phyloP scores from a whole-genome alignment of 2,329 filamentous ascomycete genomes.

The Sporothrix brasiliensis region DNA sequence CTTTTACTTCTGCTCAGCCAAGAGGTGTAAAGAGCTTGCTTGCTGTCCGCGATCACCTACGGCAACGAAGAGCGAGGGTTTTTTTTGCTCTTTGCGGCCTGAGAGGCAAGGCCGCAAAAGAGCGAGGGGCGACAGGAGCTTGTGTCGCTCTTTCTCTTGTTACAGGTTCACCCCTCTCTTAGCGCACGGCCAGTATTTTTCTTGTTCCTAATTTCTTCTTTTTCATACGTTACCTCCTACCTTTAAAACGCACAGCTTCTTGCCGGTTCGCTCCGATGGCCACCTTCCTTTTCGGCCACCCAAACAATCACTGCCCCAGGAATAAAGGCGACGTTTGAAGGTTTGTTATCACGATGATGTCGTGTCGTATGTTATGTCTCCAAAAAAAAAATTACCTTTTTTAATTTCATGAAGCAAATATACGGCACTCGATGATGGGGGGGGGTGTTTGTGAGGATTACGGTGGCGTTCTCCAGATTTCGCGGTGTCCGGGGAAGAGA shows the following conservation, averaged over 20 bases:
- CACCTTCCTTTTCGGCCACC: slow-evolving; percentile 20
- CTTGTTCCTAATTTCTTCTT: neutral
- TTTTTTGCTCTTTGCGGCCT: slow-evolving; percentile 26
- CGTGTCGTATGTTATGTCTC: neutral
- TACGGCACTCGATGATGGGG: neutral
- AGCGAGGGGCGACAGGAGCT: neutral
- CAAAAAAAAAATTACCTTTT: neutral
- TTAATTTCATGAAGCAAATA: neutral
- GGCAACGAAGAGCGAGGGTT: slow-evolving; percentile 32
- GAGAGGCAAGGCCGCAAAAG: slow-evolving; percentile 21
- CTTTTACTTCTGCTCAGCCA: slow-evolving; percentile 29
- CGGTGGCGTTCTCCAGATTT: slow-evolving; percentile 8
- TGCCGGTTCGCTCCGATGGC: slow-evolving; percentile 34
- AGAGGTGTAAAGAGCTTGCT: slow-evolving; percentile 20
- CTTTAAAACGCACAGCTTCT: neutral
- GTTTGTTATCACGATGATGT: neutral
- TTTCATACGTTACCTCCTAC: slow-evolving; percentile 5
- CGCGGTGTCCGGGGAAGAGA: neutral
- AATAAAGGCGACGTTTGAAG: neutral
- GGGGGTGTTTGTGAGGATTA: neutral
- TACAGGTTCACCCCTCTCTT: slow-evolving; percentile 22
- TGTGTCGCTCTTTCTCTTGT: slow-evolving; percentile 1
- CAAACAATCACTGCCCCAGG: slow-evolving; percentile 15
- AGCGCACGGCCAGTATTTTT: slow-evolving; percentile 21
- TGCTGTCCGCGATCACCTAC: slow-evolving; percentile 28